Base-by-base conservation (phyloP, 768 basidiomycete species). In the Leccinum subgranulosum region DNA sequence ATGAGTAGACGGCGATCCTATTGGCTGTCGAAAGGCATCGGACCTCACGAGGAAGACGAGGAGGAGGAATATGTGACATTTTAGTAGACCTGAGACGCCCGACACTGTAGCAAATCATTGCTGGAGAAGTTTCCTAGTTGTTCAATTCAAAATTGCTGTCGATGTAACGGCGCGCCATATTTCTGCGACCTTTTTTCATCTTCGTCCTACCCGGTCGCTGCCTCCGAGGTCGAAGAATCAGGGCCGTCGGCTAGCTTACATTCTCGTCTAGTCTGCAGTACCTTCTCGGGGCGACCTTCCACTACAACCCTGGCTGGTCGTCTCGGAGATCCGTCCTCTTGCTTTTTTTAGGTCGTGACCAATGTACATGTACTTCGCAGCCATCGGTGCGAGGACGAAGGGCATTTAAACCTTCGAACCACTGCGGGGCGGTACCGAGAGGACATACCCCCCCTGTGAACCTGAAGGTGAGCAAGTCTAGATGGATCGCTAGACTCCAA, bases 11-110 rank as follows among this genome's bases (percentile, higher is more conserved):
- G 76, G 41, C 76, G 84, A 58, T 78, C 77, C 6, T 86, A 80
- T 66, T 85, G 86, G 86, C 60, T 85, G 46, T 81, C 83, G 23
- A 88, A 86, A 57, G 78, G 74, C 6, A 68, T 70, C 64, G 75
- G 75, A 33, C 69, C 64, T 19, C 29, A 55, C 53, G 64, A 72
- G 23, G 68, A 67, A 56, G 66, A 61, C 8, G 54, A 54, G 21
- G 60, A 57, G 31, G 58, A 61, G 10, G 34, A 17, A 5, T 34
- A 33, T 23, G n/a, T n/a, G n/a, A n/a, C n/a, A n/a, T n/a, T n/a
- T n/a, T 50, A 45, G 31, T 46, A 47, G 25, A 21, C 15, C 17
- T 39, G 36, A 51, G 54, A 51, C 57, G 45, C 54, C 47, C 54
- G 34, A 23, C 28, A 10, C 11, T 48, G 10, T 41, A 41, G n/a